phyloP scores from a whole-genome alignment of 1,284 basidiomycete species.

The Apiotrichum brassicae region DNA sequence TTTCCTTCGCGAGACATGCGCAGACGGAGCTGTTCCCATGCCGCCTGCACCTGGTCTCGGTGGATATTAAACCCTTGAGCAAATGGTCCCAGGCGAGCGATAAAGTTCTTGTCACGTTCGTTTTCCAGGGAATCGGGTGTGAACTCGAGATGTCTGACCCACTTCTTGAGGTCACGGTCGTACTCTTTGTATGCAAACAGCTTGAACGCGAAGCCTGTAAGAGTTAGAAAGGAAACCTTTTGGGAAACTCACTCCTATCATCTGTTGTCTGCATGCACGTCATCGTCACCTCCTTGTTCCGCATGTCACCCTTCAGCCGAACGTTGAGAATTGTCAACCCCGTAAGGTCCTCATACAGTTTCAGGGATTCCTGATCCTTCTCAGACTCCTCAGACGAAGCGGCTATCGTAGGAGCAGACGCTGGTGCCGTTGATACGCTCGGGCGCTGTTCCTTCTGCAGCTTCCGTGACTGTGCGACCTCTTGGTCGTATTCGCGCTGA shows the following conservation, averaged over 20 bases:
- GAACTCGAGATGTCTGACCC: conserved; percentile 25
- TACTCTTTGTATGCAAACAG: conserved; percentile 32
- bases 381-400: conserved; percentile 1
- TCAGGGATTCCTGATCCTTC: conserved; percentile 16
- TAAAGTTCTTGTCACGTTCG: conserved; percentile 29
- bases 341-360: conserved; percentile 44
- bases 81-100: conserved; percentile 29
- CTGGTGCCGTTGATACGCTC: neutral
- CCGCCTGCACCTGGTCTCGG: conserved; percentile 19
- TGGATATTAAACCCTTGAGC: conserved; percentile 23
- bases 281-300: conserved; percentile 35
- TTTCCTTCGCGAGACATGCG: conserved; percentile 13
- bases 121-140: conserved; percentile 27
- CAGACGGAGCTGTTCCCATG: conserved; percentile 24
- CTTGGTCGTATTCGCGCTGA: conserved; percentile 38
- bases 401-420: neutral
- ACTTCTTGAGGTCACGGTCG: conserved; percentile 22
- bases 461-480: conserved; percentile 35
- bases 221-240: neutral
- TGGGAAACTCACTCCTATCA: conserved; percentile 33
- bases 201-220: conserved; percentile 43
- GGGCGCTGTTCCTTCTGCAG: conserved; percentile 22
- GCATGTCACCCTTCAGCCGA: conserved; percentile 24
- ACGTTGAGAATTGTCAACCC: conserved; percentile 37
- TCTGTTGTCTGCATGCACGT: conserved; percentile 39